Conservation (phyloP, 1,284 basidiomycete species). For the Polyporus tsugae region DNA sequence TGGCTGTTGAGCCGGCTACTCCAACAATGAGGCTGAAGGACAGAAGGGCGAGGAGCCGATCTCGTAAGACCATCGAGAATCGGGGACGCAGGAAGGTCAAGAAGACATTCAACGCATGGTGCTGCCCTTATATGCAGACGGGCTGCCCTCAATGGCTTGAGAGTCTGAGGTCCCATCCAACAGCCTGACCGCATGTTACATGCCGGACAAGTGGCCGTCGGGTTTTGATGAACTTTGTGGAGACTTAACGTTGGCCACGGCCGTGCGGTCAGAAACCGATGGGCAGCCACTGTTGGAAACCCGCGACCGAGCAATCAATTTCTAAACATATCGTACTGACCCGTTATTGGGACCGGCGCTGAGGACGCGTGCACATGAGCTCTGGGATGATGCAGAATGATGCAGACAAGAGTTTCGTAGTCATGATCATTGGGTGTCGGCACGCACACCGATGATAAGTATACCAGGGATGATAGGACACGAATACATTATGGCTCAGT, state of each 20-base stretch:
- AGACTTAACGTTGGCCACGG: neutral
- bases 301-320: no score
- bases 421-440: no score
- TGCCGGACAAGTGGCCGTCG: neutral
- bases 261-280: neutral
- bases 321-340: no score
- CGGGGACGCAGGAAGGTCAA: neutral
- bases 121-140: neutral
- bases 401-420: no score
- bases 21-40: conserved; percentile 13
- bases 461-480: no score
- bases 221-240: neutral
- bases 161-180: conserved; percentile 4
- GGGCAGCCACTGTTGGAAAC: neutral
- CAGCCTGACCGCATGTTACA: neutral
- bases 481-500: no score
- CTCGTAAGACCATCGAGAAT: neutral
- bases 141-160: neutral
- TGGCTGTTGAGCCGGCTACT: neutral
- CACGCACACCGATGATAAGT: no score
- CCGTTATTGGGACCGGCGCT: no score
- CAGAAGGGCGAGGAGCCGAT: conserved; percentile 13
- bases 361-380: no score
- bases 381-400: no score
- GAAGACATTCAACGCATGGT: neutral